Evolutionary conservation across 768 basidiomycete genomes (phyloP).

Genomic region (Mycena rosella): DNA sequence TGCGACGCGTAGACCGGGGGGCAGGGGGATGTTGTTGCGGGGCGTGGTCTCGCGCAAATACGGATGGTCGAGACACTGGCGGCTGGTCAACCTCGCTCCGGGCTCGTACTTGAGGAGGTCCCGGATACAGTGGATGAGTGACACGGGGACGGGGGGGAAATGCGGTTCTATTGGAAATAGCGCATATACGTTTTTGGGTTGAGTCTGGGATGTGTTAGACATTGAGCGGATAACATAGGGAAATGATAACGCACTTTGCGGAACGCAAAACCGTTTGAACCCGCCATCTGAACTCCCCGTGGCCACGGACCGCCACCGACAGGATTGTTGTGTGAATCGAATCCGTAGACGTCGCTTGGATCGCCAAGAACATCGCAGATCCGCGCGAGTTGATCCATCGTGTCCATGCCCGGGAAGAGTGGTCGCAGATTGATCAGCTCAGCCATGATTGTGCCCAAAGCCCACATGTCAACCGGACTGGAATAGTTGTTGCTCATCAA

Average conservation of each 20-base stretch:
- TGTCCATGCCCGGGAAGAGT: constrained; percentile 93
- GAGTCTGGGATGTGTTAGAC: constrained; percentile 57
- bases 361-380: constrained; percentile 97
- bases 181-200: constrained; percentile 74
- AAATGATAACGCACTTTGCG: constrained; percentile 76
- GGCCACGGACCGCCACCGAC: constrained; percentile 93
- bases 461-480: constrained; percentile 99
- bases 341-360: constrained; percentile 86
- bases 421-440: constrained; percentile 96
- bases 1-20: constrained; percentile 62
- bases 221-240: constrained; percentile 10
- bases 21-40: constrained; percentile 74
- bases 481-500: constrained; percentile 94
- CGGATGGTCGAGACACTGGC: constrained; percentile 87
- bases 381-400: constrained; percentile 91
- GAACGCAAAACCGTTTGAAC: constrained; percentile 87
- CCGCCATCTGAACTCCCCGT: constrained; percentile 89
- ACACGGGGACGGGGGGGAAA: constrained; percentile 74
- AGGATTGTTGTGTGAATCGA: constrained; percentile 74
- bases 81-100: constrained; percentile 84
- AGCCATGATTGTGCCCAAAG: constrained; percentile 97
- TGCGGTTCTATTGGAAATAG: constrained; percentile 71
- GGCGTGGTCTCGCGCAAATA: constrained; percentile 88
- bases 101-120: constrained; percentile 96
- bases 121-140: constrained; percentile 90